Conservation (phyloP, 768 basidiomycete genomes). For the Termitomyces sp. region DNA sequence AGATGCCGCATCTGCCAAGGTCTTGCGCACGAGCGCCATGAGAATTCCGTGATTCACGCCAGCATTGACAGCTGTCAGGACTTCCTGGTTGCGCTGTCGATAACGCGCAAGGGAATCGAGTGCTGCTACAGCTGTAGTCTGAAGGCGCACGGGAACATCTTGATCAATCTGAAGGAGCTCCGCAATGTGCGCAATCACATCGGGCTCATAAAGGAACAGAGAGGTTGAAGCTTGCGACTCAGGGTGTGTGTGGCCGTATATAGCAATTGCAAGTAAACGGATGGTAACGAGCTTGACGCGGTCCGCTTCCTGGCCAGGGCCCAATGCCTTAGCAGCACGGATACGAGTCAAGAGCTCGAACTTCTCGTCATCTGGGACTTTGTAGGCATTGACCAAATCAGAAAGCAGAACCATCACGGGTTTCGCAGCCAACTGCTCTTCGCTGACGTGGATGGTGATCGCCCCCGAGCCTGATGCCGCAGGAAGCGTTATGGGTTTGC, state of each 20-base stretch:
- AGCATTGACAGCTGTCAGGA: conserved; percentile 86
- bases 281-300: conserved; percentile 79
- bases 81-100: conserved; percentile 79
- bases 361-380: conserved; percentile 77
- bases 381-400: conserved; percentile 62
- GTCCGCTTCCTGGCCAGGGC: conserved; percentile 51
- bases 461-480: conserved; percentile 42
- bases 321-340: conserved; percentile 70
- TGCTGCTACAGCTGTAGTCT: conserved; percentile 84
- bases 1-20: conserved; percentile 67
- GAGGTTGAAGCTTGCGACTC: conserved; percentile 77
- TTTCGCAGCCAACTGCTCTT: conserved; percentile 55
- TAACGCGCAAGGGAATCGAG: conserved; percentile 89
- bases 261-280: conserved; percentile 83
- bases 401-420: conserved; percentile 74
- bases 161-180: conserved; percentile 84
- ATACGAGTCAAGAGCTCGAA: conserved; percentile 88
- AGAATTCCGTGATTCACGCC: conserved; percentile 95
- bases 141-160: conserved; percentile 65
- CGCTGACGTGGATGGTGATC: conserved; percentile 58
- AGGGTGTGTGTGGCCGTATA: conserved; percentile 83
- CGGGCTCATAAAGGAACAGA: conserved; percentile 93
- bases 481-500: conserved; percentile 36
- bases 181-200: conserved; percentile 83
- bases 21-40: conserved; percentile 84